These are phyloP conservation scores for Coemansia sp. DNA, from an alignment of 192 early-diverging fungal genomes.

Conservation along the genomic window DNA sequence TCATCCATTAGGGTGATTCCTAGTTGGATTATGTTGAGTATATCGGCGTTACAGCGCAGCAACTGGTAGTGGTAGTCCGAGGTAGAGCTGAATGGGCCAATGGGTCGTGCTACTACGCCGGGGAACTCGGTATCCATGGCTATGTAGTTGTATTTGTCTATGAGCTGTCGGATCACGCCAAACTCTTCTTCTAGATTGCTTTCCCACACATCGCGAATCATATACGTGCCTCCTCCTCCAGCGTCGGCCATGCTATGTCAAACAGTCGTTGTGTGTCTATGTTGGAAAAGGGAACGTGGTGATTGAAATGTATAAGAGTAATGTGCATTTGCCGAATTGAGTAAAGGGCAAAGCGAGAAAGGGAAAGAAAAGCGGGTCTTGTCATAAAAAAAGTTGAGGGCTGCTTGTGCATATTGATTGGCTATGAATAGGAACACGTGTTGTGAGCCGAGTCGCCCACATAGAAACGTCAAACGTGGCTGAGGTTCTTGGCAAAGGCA, in stretches of 20 bases:
- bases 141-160: slow-evolving; percentile 91
- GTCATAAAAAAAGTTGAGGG: too few relatives aligned
- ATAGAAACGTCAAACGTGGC: neutral
- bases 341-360: neutral
- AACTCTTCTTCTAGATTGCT: slow-evolving; percentile 96
- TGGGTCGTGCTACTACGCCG: slow-evolving; percentile 97
- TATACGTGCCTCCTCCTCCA: slow-evolving; percentile 19
- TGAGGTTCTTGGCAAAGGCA: neutral
- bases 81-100: slow-evolving; percentile 93
- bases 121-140: slow-evolving; percentile 99
- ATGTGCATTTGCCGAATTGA: neutral
- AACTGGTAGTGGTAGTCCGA: slow-evolving; percentile 99
- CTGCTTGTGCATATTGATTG: neutral
- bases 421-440: neutral
- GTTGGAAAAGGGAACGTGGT: neutral
- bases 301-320: neutral
- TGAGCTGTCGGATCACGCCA: slow-evolving; percentile 77
- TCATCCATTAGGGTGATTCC: slow-evolving; percentile 94
- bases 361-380: neutral
- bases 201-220: slow-evolving; percentile 89
- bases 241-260: neutral
- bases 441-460: neutral
- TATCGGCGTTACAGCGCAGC: slow-evolving; percentile 95
- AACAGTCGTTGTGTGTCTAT: neutral
- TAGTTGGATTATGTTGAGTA: slow-evolving; percentile 97